These are phyloP conservation scores for Calonectria pseudoturangicola DNA, from an alignment of 2,329 filamentous ascomycete genomes.

Conservation along the genomic window DNA sequence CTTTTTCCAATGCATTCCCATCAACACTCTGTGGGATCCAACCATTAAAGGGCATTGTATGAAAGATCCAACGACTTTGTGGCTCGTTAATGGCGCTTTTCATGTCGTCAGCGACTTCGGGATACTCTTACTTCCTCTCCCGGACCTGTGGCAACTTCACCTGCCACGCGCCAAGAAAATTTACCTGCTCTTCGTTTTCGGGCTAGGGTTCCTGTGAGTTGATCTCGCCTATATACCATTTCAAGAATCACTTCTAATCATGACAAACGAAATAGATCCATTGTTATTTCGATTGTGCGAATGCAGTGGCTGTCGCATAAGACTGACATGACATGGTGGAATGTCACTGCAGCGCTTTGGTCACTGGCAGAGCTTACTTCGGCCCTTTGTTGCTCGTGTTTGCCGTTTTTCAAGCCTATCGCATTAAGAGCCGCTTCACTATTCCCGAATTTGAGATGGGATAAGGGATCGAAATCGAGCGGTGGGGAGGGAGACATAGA, in stretches of 20 bases:
- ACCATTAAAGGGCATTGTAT: slow-evolving; percentile 31
- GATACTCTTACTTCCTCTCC: slow-evolving; percentile 40
- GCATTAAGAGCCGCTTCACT: not conserved
- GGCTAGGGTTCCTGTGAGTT: slow-evolving; percentile 45
- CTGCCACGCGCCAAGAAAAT: slow-evolving; percentile 42
- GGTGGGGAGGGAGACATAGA: not conserved
- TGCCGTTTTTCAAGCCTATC: slow-evolving; percentile 35
- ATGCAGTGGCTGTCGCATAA: slow-evolving; percentile 37
- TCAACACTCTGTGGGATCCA: slow-evolving; percentile 37
- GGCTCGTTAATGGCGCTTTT: slow-evolving; percentile 30
- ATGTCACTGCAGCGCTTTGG: slow-evolving; percentile 36
- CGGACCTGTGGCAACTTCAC: slow-evolving; percentile 41
- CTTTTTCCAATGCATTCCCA: slow-evolving; percentile 40
- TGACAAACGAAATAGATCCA: not conserved
- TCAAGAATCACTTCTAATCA: not conserved
- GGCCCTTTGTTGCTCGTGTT: slow-evolving; percentile 42
- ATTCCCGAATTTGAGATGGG: not conserved
- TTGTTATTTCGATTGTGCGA: slow-evolving; percentile 39
- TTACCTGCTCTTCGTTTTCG: slow-evolving; percentile 36
- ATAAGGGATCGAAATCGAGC: too few relatives aligned
- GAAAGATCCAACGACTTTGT: not conserved
- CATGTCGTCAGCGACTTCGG: slow-evolving; percentile 44
- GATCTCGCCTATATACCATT: fast-evolving
- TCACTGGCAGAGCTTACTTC: slow-evolving; percentile 45
- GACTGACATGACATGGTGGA: slow-evolving; percentile 38